Evolutionary conservation across 2,329 filamentous ascomycete genomes (phyloP).

Genomic region (Fusarium papillatum): DNA sequence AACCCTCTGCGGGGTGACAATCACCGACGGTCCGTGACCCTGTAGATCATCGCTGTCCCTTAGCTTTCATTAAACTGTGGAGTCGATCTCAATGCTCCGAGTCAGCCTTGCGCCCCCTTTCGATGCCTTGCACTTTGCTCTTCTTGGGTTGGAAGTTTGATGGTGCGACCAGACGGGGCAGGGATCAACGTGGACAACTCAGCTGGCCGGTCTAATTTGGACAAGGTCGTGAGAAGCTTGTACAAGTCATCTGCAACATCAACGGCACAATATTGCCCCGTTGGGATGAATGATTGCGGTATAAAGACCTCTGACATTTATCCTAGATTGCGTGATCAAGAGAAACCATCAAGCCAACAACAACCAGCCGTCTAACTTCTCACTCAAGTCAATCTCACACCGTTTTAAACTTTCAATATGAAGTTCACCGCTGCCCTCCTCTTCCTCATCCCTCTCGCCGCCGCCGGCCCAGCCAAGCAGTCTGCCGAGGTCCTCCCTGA

Average conservation of each 20-base stretch:
- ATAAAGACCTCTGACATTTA: not conserved
- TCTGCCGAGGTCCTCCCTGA: constrained; percentile 21
- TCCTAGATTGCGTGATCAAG: not conserved
- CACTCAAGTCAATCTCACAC: not conserved
- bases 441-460: constrained; percentile 16
- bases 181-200: not conserved
- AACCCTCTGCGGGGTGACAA: not conserved
- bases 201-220: not conserved
- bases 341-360: not conserved
- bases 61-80: constrained; percentile 14
- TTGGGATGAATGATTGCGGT: not conserved
- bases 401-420: constrained; percentile 4
- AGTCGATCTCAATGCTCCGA: not conserved
- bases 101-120: constrained; percentile 24
- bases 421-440: constrained; percentile 15
- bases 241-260: not conserved
- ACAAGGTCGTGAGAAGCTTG: not conserved
- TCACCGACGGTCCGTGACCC: constrained; percentile 16
- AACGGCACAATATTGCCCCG: constrained; percentile 19
- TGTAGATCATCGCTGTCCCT: constrained; percentile 1
- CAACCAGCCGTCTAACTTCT: not conserved
- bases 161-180: not conserved
- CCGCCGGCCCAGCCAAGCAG: constrained; percentile 12
- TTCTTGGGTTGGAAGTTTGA: not conserved
- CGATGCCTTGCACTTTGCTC: not conserved